Percentiles rank a stretch among this genome's conserved stretches.
Evolutionary conservation across 768 basidiomycete genomes (phyloP).

Genomic region (Boletellus emodensis): DNA sequence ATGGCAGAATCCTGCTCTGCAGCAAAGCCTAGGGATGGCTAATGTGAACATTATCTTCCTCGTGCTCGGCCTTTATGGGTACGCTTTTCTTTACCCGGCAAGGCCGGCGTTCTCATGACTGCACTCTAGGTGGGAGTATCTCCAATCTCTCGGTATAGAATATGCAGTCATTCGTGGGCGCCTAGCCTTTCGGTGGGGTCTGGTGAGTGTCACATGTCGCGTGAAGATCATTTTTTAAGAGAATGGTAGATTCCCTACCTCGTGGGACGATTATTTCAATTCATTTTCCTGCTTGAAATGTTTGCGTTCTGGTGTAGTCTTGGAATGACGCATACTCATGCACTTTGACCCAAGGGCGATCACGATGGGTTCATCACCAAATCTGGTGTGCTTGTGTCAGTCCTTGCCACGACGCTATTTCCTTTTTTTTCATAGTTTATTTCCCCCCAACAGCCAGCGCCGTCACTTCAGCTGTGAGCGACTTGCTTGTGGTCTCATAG

Average conservation of each 20-base stretch:
- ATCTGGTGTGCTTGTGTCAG: constrained; percentile 19
- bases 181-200: constrained; percentile 23
- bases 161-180: constrained; percentile 21
- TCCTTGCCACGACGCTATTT: not conserved
- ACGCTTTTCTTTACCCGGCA: not conserved
- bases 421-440: not conserved
- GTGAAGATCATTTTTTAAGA: not conserved
- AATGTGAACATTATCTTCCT: constrained; percentile 13
- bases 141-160: constrained; percentile 19
- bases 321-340: not conserved
- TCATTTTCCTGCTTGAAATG: constrained; percentile 16
- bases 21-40: not conserved
- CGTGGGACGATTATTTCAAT: constrained; percentile 14
- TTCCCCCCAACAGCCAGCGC: constrained; percentile 2
- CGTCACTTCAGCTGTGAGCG: constrained; percentile 13
- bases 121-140: constrained; percentile 24
- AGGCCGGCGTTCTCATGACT: not conserved
- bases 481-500: not conserved
- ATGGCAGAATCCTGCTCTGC: constrained; percentile 12
- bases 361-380: not conserved
- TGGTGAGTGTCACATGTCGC: constrained; percentile 13
- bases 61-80: constrained; percentile 24
- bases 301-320: not conserved
- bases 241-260: constrained; percentile 23
- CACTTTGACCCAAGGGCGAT: constrained; percentile 7